Percentiles rank a stretch among this genome's conserved stretches.
Evolutionary conservation across 352 stramenopile species (phyloP).

Genomic region (Globisporangium acanthophoron): DNA sequence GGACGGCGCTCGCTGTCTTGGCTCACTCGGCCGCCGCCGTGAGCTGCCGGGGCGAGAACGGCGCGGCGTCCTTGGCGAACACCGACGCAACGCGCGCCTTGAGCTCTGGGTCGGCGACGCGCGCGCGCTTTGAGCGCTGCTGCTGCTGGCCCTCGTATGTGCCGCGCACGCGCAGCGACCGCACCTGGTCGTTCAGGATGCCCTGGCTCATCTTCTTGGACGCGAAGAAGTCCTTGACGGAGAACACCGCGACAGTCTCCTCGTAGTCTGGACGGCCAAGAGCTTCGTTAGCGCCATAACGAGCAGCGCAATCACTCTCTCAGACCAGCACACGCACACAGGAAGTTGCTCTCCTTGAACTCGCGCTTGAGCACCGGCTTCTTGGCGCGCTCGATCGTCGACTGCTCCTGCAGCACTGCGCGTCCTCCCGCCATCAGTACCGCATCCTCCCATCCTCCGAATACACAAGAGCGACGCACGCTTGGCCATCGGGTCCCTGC

Average conservation of each 20-base stretch:
- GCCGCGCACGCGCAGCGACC: conserved; percentile 47
- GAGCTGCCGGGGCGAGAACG: conserved; percentile 23
- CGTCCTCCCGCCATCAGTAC: background rate
- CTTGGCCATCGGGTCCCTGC: conserved; percentile 21
- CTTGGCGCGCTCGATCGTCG: conserved; percentile 13
- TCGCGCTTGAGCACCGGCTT: conserved; percentile 73
- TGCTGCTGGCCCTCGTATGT: conserved; percentile 21
- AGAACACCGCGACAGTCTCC: conserved; percentile 78
- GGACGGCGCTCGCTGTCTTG: too few relatives aligned
- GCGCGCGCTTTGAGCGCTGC: conserved; percentile 21
- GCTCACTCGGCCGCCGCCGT: conserved; percentile 2
- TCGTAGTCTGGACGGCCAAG: conserved; percentile 42
- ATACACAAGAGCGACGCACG: conserved; percentile 5
- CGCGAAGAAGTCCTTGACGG: conserved; percentile 62
- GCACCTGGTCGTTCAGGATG: conserved; percentile 72
- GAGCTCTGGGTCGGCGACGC: conserved; percentile 16
- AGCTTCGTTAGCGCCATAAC: background rate
- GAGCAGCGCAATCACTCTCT: background rate
- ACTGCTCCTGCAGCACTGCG: conserved; percentile 6
- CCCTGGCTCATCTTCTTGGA: conserved; percentile 66
- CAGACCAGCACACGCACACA: conserved; percentile 34
- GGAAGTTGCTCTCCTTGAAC: conserved; percentile 70
- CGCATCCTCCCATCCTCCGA: background rate
- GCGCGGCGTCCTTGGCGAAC: conserved; percentile 16
- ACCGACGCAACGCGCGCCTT: conserved; percentile 40